phyloP scores from a whole-genome alignment of 2,329 filamentous ascomycete species.

The Aureobasidium namibiae region DNA sequence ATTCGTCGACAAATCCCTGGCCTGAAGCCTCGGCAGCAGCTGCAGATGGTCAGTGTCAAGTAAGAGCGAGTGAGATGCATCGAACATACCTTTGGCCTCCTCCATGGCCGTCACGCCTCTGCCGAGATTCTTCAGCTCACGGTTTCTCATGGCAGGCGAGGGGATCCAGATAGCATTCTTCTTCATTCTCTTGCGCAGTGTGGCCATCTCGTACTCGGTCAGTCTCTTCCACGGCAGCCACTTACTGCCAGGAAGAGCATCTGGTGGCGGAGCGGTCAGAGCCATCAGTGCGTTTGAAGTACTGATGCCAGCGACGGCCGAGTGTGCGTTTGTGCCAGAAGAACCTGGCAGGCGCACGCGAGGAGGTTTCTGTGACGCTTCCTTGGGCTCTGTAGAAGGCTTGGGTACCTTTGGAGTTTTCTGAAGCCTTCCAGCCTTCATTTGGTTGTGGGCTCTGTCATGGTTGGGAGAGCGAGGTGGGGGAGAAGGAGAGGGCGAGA shows the following conservation, averaged over 20 bases:
- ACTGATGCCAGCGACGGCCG: constrained; percentile 48
- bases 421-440: not conserved
- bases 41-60: constrained; percentile 33
- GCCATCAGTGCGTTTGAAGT: constrained; percentile 54
- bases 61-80: constrained; percentile 23
- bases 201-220: constrained; percentile 61
- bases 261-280: constrained; percentile 50
- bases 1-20: constrained; percentile 54
- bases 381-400: constrained; percentile 26
- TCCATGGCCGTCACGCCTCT: constrained; percentile 43
- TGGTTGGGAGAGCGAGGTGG: constrained; percentile 25
- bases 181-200: constrained; percentile 78
- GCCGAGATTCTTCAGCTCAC: constrained; percentile 64
- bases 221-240: constrained; percentile 56
- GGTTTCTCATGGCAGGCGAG: constrained; percentile 76
- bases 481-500: constrained; percentile 32
- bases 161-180: constrained; percentile 83
- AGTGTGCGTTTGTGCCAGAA: constrained; percentile 47
- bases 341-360: constrained; percentile 35
- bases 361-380: constrained; percentile 37
- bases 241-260: constrained; percentile 52
- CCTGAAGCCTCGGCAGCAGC: constrained; percentile 59
- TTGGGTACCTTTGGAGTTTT: constrained; percentile 31
- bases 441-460: constrained; percentile 20
- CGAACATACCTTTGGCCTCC: constrained; percentile 19